Conservation (phyloP, 441 rosid species). For the Brassica balearica region DNA sequence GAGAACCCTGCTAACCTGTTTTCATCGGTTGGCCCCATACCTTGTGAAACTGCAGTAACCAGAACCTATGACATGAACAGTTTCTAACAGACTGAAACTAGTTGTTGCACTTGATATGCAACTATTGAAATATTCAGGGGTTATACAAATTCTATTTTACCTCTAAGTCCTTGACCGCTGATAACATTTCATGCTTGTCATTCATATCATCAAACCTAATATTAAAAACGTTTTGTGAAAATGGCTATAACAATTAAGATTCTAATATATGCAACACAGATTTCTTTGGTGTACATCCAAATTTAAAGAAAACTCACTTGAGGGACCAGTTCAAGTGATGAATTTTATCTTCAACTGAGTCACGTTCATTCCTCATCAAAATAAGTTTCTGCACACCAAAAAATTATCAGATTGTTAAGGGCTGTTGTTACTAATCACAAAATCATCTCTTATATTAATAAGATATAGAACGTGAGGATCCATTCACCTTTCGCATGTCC, state of each 20-base stretch:
- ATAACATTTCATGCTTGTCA: constrained; percentile 54
- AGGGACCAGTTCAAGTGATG: constrained; percentile 89
- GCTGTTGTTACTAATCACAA: neutral
- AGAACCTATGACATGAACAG: constrained; percentile 6
- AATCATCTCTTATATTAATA: neutral
- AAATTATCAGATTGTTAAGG: neutral
- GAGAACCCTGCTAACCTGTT: constrained; percentile 97
- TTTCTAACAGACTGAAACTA: neutral
- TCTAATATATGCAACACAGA: neutral
- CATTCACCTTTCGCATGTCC: constrained; percentile 74
- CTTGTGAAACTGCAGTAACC: constrained; percentile 72
- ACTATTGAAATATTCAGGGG: neutral
- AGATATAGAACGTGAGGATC: neutral
- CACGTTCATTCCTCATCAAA: constrained; percentile 78
- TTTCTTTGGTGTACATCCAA: neutral
- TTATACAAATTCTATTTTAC: constrained; percentile 45
- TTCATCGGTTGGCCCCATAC: constrained; percentile 99
- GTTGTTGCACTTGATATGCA: neutral
- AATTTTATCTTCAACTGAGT: constrained; percentile 85
- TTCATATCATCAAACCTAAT: constrained; percentile 67
- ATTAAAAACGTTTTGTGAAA: neutral
- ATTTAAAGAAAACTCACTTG: constrained; percentile 54
- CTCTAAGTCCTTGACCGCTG: constrained; percentile 60
- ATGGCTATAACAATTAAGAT: neutral
- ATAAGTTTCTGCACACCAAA: constrained; percentile 68